Conservation (phyloP, 78 protist species). For the Dictyostelium brefeldianum region DNA sequence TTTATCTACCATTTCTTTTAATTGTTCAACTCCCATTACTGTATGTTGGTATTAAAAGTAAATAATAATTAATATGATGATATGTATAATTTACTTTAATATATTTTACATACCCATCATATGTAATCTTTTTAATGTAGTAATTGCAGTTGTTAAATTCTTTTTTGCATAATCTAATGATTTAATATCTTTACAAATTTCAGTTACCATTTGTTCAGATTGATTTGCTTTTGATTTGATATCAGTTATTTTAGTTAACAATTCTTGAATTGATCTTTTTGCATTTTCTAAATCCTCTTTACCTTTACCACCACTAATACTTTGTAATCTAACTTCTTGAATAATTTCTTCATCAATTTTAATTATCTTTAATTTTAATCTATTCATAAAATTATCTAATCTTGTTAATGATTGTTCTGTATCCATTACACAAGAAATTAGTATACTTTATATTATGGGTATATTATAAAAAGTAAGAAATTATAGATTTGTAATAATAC, state of each 20-base stretch:
- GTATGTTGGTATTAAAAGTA: background rate
- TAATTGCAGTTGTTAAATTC: conserved; percentile 90
- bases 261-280: conserved; percentile 77
- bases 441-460: conserved; percentile 20
- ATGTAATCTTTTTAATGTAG: conserved; percentile 88
- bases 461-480: background rate
- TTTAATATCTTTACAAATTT: conserved; percentile 92
- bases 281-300: conserved; percentile 87
- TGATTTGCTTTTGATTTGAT: conserved; percentile 87
- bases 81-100: no score
- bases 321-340: conserved; percentile 84
- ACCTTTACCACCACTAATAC: conserved; percentile 66
- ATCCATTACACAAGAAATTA: background rate
- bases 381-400: conserved; percentile 46
- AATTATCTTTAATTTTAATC: conserved; percentile 50
- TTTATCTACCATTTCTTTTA: conserved; percentile 58
- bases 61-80: no score
- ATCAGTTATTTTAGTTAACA: conserved; percentile 82
- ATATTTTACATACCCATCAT: conserved; percentile 82
- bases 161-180: conserved; percentile 93
- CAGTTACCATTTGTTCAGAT: conserved; percentile 92
- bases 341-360: conserved; percentile 80
- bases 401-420: conserved; percentile 47
- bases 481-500: conserved; percentile 1
- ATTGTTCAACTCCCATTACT: conserved; percentile 70